Conservation (phyloP, 768 basidiomycete species). For the Phallus indusiatus region DNA sequence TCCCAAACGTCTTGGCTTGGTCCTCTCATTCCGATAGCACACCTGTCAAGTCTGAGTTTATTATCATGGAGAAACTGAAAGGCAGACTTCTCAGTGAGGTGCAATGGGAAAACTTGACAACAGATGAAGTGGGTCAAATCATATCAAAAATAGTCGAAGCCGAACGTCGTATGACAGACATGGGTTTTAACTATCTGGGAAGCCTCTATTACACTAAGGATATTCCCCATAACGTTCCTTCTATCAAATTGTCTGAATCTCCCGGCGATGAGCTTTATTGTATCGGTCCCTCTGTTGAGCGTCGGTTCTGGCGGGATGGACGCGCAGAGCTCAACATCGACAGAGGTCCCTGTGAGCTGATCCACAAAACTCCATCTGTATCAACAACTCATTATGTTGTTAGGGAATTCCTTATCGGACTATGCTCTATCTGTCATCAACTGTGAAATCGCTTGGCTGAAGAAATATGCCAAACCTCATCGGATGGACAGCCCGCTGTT, state of each 20-base stretch:
- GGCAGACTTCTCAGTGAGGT: conserved; percentile 17
- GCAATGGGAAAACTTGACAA: conserved; percentile 13
- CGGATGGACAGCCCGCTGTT: not conserved
- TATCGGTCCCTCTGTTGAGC: conserved; percentile 22
- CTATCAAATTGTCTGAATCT: conserved; percentile 6
- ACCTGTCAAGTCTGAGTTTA: conserved; percentile 24
- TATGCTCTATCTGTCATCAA: not conserved
- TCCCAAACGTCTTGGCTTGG: too few species aligned
- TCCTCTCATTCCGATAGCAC: too few species aligned
- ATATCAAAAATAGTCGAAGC: conserved; percentile 16
- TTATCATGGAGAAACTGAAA: conserved; percentile 25
- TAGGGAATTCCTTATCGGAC: not conserved
- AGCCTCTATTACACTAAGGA: conserved; percentile 29
- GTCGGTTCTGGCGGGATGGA: conserved; percentile 22
- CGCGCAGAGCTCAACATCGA: conserved; percentile 18
- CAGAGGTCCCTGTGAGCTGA: conserved; percentile 26
- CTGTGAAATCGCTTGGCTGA: not conserved
- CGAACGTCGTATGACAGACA: conserved; percentile 14
- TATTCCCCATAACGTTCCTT: conserved; percentile 5
- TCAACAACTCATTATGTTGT: not conserved
- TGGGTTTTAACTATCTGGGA: conserved; percentile 25
- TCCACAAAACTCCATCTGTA: not conserved
- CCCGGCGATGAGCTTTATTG: conserved; percentile 17
- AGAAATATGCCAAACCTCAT: not conserved
- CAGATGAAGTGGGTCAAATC: conserved; percentile 6